Conservation (phyloP, 768 basidiomycete genomes). For the Agaricus subrufescens region DNA sequence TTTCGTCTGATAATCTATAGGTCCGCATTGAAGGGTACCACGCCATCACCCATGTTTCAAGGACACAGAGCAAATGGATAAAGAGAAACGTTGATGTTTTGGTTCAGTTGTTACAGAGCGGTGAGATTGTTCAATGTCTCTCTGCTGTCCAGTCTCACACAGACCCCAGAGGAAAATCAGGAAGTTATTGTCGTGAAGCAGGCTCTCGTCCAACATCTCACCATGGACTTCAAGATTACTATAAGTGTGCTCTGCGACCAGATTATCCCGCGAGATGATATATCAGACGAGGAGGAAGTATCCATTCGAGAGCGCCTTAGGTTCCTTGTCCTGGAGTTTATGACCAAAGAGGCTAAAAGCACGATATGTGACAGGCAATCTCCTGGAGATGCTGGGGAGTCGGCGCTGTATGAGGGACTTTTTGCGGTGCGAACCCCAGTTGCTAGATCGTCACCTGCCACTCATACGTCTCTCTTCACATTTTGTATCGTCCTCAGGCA, state of each 20-base stretch:
- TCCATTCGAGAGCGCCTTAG: conserved; percentile 52
- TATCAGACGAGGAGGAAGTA: conserved; percentile 54
- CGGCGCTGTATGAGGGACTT: conserved; percentile 41
- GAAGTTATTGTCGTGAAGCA: conserved; percentile 60
- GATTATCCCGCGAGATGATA: conserved; percentile 45
- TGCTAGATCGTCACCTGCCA: background rate
- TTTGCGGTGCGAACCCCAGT: conserved; percentile 34
- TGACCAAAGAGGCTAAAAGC: conserved; percentile 46
- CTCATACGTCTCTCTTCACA: background rate
- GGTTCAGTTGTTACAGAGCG: conserved; percentile 71
- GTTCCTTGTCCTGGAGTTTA: conserved; percentile 54
- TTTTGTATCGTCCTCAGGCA: conserved; percentile 32
- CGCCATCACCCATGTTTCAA: conserved; percentile 47
- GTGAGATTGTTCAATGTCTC: conserved; percentile 31
- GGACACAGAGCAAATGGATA: conserved; percentile 50
- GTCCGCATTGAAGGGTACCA: conserved; percentile 68
- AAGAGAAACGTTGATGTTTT: conserved; percentile 73
- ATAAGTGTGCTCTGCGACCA: conserved; percentile 70
- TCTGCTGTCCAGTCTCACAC: background rate
- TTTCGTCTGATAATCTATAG: conserved; percentile 26
- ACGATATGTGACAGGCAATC: conserved; percentile 39
- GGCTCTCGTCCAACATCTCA: conserved; percentile 57
- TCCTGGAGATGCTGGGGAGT: conserved; percentile 42
- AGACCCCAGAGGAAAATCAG: conserved; percentile 52
- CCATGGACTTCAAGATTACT: conserved; percentile 56